A percentile compares a stretch with the other conserved stretches of the same genome.
Evolutionary conservation across 176 grass and related monocot species (phyloP).

Genomic region (Zoysia japonica): DNA sequence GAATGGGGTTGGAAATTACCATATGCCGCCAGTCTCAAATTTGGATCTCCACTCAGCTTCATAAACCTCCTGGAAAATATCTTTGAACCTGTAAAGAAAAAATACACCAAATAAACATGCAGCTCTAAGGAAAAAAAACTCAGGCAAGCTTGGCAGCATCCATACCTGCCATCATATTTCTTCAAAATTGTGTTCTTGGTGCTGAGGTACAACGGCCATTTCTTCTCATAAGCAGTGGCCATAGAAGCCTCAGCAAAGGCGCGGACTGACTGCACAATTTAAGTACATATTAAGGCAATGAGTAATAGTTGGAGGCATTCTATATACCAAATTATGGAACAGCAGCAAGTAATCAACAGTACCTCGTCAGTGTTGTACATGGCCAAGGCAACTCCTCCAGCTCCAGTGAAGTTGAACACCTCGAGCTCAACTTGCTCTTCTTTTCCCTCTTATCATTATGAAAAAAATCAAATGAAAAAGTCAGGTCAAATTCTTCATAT

Average conservation of each 20-base stretch:
- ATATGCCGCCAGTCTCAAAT: constrained; percentile 85
- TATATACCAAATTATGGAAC: not conserved
- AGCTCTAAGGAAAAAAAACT: not conserved
- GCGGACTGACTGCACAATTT: constrained; percentile 62
- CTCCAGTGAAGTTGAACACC: constrained; percentile 75
- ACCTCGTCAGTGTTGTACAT: constrained; percentile 87
- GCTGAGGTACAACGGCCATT: constrained; percentile 97
- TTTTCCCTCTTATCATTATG: constrained; percentile 59
- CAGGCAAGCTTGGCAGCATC: not conserved
- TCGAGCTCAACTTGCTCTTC: constrained; percentile 63
- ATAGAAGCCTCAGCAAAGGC: constrained; percentile 89
- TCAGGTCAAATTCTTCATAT: not conserved
- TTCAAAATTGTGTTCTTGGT: constrained; percentile 98
- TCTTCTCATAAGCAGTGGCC: constrained; percentile 83
- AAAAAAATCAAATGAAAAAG: not conserved
- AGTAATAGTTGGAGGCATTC: not conserved
- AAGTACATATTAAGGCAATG: not conserved
- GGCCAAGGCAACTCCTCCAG: constrained; percentile 64
- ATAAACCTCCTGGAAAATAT: constrained; percentile 94
- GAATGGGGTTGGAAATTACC: constrained; percentile 40
- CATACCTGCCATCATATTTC: constrained; percentile 91
- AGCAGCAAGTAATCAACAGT: not conserved
- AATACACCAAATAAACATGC: constrained; percentile 1
- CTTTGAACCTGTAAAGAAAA: constrained; percentile 69
- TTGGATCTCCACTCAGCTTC: constrained; percentile 77